Conservation (phyloP, 2,329 filamentous ascomycete genomes). For the Myriosclerotinia scirpicola region DNA sequence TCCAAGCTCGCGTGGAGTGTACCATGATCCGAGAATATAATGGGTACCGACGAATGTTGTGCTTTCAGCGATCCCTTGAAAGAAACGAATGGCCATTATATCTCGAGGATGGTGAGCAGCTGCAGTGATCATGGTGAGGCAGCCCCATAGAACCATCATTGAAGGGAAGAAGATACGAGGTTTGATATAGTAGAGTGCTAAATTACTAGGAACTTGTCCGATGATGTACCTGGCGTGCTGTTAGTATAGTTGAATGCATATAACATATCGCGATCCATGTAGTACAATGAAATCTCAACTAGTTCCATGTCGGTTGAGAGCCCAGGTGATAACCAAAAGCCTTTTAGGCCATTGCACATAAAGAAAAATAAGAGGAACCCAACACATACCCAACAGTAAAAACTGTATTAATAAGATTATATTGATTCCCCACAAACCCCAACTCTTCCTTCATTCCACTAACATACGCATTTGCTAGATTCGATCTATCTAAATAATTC, state of each 20-base stretch:
- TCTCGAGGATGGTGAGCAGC: conserved; percentile 50
- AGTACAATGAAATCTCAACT: background rate
- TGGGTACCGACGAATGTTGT: conserved; percentile 58
- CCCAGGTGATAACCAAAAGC: background rate
- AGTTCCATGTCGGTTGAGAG: background rate
- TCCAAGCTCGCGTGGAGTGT: conserved; percentile 59
- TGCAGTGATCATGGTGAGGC: conserved; percentile 62
- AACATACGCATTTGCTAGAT: conserved; percentile 45
- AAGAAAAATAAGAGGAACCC: background rate
- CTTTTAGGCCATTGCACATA: background rate
- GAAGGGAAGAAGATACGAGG: conserved; percentile 63
- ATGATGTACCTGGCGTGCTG: conserved; percentile 45
- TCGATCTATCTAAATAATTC: conserved; percentile 38
- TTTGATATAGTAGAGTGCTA: conserved; percentile 62
- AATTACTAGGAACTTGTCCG: conserved; percentile 61
- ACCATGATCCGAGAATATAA: conserved; percentile 62
- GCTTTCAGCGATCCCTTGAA: conserved; percentile 52
- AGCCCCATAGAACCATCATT: conserved; percentile 65
- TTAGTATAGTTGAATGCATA: background rate
- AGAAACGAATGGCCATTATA: conserved; percentile 56
- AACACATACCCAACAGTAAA: conserved; percentile 40
- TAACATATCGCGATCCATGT: background rate
- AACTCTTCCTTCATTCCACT: conserved; percentile 52
- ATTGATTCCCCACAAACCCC: conserved; percentile 46
- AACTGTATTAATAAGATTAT: conserved; percentile 54